Evolutionary conservation across 202 grass and related monocot genomes (phyloP).

Genomic region (Panicum virgatum): DNA sequence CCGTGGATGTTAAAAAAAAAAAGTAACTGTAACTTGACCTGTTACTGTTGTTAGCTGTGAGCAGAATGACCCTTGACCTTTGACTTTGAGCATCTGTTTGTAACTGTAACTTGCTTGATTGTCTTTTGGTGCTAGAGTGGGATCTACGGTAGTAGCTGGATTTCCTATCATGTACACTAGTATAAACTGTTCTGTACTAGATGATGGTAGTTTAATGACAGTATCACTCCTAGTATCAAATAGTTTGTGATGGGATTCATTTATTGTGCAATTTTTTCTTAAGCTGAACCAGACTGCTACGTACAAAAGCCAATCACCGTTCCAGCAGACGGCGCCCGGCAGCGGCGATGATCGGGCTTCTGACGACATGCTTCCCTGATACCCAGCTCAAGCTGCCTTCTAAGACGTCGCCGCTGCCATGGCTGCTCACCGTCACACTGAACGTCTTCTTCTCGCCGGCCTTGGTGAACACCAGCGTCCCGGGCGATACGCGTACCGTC

Average conservation of each 20-base stretch:
- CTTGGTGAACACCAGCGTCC: conserved; percentile 6
- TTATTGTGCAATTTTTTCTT: no score
- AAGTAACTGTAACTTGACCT: no score
- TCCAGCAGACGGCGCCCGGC: no score
- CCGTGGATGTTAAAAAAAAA: not conserved
- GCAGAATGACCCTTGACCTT: not conserved
- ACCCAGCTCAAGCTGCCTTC: conserved; percentile 30
- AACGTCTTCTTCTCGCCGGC: conserved; percentile 29
- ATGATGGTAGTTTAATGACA: no score
- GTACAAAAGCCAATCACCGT: no score
- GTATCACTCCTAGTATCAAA: no score
- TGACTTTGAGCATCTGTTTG: not conserved
- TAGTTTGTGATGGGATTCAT: no score
- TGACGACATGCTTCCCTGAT: conserved; percentile 11
- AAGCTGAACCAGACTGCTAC: no score
- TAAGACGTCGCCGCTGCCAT: not conserved
- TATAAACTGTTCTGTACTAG: no score
- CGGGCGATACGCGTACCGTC: not conserved
- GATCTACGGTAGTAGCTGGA: not conserved
- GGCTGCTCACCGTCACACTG: not conserved
- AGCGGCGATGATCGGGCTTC: conserved; percentile 22
- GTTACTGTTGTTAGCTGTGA: not conserved
- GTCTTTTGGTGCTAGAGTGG: not conserved
- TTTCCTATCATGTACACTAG: no score
- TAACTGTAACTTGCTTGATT: not conserved